Conservation (phyloP, 257 asterid species). For the Lycium ferocissimum region DNA sequence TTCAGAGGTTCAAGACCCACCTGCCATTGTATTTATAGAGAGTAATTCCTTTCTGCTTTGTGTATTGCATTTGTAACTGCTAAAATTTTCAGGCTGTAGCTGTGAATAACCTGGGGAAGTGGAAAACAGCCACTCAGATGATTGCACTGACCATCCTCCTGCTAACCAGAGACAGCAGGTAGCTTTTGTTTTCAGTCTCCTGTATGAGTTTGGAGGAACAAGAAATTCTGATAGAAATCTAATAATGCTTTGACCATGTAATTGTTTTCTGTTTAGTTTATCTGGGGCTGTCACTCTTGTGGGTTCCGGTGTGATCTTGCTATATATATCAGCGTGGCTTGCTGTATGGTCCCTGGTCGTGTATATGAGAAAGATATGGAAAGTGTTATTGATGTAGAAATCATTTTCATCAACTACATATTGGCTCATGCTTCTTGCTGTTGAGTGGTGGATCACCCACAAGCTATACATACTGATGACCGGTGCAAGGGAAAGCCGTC, state of each 20-base stretch:
- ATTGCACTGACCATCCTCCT: slow-evolving; percentile 79
- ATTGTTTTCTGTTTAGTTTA: slow-evolving; percentile 50
- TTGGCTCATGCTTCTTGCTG: slow-evolving; percentile 26
- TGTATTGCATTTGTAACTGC: not conserved
- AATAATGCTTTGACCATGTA: not conserved
- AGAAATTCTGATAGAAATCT: not conserved
- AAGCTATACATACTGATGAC: slow-evolving; percentile 16
- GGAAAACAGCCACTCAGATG: slow-evolving; percentile 99
- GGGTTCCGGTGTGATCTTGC: slow-evolving; percentile 70
- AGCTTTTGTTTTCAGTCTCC: slow-evolving; percentile 21
- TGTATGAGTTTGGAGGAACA: not conserved
- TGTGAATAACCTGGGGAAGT: slow-evolving; percentile 92
- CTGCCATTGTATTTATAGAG: not conserved
- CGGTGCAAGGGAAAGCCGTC: not conserved
- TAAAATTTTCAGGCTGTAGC: slow-evolving; percentile 77
- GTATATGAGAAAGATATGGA: slow-evolving; percentile 75
- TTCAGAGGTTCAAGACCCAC: slow-evolving; percentile 60
- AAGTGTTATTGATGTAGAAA: slow-evolving; percentile 62
- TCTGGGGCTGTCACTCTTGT: slow-evolving; percentile 56
- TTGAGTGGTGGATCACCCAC: slow-evolving; percentile 18
- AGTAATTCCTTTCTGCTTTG: not conserved
- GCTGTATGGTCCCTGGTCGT: slow-evolving; percentile 78
- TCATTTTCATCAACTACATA: slow-evolving; percentile 25
- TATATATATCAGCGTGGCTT: slow-evolving; percentile 84
- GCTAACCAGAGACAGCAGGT: slow-evolving; percentile 93